These are phyloP conservation scores for Boletus coccyginus DNA, from an alignment of 768 basidiomycete genomes.

Conservation along the genomic window DNA sequence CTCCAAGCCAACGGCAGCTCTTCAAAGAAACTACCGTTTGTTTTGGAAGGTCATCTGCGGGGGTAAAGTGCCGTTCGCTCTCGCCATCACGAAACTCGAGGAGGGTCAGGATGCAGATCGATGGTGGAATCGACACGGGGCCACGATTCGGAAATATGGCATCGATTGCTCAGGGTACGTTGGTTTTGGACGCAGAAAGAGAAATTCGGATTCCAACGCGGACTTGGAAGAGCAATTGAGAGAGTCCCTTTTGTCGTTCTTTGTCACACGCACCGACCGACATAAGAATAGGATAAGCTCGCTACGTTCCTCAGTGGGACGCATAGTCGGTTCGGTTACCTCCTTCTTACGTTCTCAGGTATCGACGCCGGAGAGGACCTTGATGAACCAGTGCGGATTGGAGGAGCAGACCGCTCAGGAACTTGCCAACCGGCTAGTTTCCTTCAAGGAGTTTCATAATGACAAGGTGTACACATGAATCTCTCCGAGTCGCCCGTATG, in stretches of 20 bases:
- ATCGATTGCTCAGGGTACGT: slow-evolving; percentile 27
- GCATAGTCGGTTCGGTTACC: not conserved
- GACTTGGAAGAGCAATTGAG: slow-evolving; percentile 27
- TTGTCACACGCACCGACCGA: slow-evolving; percentile 13
- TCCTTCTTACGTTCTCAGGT: slow-evolving; percentile 9
- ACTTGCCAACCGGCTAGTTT: slow-evolving; percentile 14
- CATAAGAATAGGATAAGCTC: slow-evolving; percentile 2
- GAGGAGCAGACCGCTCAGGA: slow-evolving; percentile 20
- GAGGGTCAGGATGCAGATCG: slow-evolving; percentile 23
- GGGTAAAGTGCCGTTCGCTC: slow-evolving; percentile 26
- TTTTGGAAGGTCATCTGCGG: slow-evolving; percentile 29
- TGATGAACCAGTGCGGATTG: slow-evolving; percentile 20
- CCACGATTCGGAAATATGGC: slow-evolving; percentile 10
- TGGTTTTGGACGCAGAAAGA: slow-evolving; percentile 32
- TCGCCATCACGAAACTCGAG: slow-evolving; percentile 31
- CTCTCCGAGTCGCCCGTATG: not conserved
- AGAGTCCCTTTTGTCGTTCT: slow-evolving; percentile 20
- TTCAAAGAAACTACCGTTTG: slow-evolving; percentile 25
- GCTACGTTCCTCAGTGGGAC: slow-evolving; percentile 12
- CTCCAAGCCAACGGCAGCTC: slow-evolving; percentile 22
- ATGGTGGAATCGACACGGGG: slow-evolving; percentile 35
- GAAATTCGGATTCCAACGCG: slow-evolving; percentile 13
- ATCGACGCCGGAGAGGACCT: slow-evolving; percentile 6
- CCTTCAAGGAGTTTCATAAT: not conserved
- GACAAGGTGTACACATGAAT: not conserved